phyloP scores from a whole-genome alignment of 306 rosid species.

The Cicer bijugum region DNA sequence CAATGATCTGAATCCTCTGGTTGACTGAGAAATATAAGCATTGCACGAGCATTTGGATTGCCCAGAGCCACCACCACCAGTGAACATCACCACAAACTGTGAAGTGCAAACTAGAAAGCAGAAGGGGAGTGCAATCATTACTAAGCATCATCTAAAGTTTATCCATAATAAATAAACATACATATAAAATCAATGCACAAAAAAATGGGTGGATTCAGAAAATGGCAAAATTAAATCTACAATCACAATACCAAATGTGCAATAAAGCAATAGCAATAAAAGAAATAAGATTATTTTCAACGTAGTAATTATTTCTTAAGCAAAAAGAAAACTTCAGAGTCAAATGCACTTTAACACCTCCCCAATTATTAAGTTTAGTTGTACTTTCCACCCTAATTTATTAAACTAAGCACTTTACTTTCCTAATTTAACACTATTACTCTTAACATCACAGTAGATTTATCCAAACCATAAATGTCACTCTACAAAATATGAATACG shows the following conservation, averaged over 20 bases:
- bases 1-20: slow-evolving; percentile 77
- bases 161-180: slow-evolving; percentile 10
- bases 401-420: not conserved
- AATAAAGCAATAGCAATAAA: slow-evolving; percentile 30
- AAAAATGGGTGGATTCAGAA: slow-evolving; percentile 22
- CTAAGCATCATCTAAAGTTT: slow-evolving; percentile 32
- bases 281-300: slow-evolving; percentile 18
- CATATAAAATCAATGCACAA: slow-evolving; percentile 7
- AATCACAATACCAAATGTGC: slow-evolving; percentile 12
- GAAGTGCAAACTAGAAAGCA: slow-evolving; percentile 70
- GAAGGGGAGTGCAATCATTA: not conserved
- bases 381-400: not conserved
- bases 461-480: not conserved
- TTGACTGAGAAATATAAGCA: slow-evolving; percentile 85
- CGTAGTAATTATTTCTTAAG: not conserved
- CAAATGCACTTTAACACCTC: not conserved
- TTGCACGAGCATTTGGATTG: slow-evolving; percentile 59
- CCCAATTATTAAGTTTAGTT: not conserved
- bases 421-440: not conserved
- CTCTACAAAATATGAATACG: not conserved
- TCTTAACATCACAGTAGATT: not conserved
- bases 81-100: slow-evolving; percentile 90
- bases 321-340: not conserved
- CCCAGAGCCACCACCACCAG: slow-evolving; percentile 58
- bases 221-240: slow-evolving; percentile 23